Evolutionary conservation across 106 monocot genomes (phyloP), one percentile per base, ranked within the genome.

Genomic region (Gastrodia elata): DNA sequence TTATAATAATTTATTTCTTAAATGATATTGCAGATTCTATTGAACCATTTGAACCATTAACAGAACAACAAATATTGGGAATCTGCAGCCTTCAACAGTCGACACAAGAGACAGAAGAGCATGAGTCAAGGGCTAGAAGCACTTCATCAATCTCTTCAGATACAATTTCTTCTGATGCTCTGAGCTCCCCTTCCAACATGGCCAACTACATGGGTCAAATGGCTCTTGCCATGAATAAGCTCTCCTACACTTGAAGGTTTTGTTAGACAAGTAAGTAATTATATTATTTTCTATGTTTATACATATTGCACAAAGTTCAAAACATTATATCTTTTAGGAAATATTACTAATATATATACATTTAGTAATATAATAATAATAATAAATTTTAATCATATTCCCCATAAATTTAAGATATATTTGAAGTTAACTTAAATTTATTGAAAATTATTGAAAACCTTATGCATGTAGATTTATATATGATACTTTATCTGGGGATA

Each of bases 201-300:
- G 95, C 89, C 67, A 89, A 89, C 72, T 91, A 92, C 85, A 95
- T 95, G 95, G 85, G 80, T 9, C 91, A 91, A 77, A 95, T 95
- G 91, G 87, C 83, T 35, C 25, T 86, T 32, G 92, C 95, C 78
- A 79, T 95, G 61, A 88, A 81, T 85, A 95, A 95, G 82, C 95
- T 95, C 82, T 68, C 85, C n/a, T 70, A 84, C 81, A 18, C 77
- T 95, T 35, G 87, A 95, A 70, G 84, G 83, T 55, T 92, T 95
- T 44, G 89, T 95, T 38, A 81, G 74, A 73, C 89, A 95, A 77
- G 95, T 92, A 90, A 73, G 76, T 61, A 0, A 30, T 28, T 3
- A 10, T 43, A 10, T 43, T 43, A 32, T 61, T 61, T 30, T 13
- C 30, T 61, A 9, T 28, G 14, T 28, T 30, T 30, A 57, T 8